Percentiles rank a stretch among this genome's conserved stretches.
Conservation (phyloP, 768 basidiomycete genomes). For the Phylloporus arenicola region DNA sequence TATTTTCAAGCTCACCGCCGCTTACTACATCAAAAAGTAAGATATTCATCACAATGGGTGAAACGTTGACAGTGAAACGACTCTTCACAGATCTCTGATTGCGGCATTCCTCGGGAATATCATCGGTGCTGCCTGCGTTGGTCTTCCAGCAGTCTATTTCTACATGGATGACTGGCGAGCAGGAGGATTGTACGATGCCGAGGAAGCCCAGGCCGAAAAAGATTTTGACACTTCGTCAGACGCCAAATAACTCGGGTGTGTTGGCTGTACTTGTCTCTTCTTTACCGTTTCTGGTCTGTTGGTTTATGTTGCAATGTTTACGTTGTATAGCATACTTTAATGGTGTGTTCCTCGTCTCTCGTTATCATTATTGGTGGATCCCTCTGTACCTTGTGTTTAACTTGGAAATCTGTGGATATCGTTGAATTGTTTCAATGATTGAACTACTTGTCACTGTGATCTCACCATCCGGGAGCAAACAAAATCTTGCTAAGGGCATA, state of each 20-base stretch:
- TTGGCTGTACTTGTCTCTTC: not conserved
- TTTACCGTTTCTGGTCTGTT: not conserved
- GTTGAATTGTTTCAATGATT: no score
- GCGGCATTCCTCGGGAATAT: slow-evolving; percentile 64
- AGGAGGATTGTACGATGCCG: slow-evolving; percentile 36
- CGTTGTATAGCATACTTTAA: not conserved
- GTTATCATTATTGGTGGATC: no score
- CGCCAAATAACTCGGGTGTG: not conserved
- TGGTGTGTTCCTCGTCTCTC: not conserved
- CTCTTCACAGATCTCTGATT: slow-evolving; percentile 48
- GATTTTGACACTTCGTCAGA: slow-evolving; percentile 7
- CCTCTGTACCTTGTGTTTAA: no score
- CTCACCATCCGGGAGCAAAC: not conserved
- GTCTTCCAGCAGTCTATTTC: slow-evolving; percentile 58
- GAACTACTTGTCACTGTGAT: not conserved
- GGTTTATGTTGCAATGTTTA: not conserved
- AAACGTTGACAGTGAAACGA: not conserved
- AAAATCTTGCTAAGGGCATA: not conserved
- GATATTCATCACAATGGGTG: slow-evolving; percentile 11
- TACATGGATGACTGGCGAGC: slow-evolving; percentile 49
- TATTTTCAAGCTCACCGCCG: slow-evolving; percentile 27
- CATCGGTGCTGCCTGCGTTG: slow-evolving; percentile 60
- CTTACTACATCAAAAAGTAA: slow-evolving; percentile 63
- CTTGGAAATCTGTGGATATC: not conserved
- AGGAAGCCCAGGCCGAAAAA: slow-evolving; percentile 29